Evolutionary conservation across 2,329 filamentous ascomycete genomes (phyloP).

Genomic region (Rhynchosporium graminicola): DNA sequence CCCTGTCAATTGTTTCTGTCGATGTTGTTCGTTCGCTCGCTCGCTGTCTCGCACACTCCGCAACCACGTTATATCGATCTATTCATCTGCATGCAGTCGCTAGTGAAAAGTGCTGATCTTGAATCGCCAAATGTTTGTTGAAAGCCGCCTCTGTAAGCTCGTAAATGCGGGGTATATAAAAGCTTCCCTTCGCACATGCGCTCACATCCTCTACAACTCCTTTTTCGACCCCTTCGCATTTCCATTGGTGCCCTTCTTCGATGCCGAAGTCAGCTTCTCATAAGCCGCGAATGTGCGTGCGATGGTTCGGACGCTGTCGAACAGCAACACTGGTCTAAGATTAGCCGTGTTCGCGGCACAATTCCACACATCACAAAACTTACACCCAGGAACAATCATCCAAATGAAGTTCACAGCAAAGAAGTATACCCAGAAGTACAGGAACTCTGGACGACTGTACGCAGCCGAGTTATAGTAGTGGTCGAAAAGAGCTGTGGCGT

Average conservation of each 20-base stretch:
- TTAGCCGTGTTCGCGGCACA: not conserved
- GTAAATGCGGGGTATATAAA: not conserved
- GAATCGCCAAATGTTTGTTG: conserved; percentile 1
- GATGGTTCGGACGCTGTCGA: conserved; percentile 42
- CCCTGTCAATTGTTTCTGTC: not conserved
- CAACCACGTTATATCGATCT: too few relatives aligned
- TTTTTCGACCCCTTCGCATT: conserved; percentile 13
- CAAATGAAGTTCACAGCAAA: conserved; percentile 63
- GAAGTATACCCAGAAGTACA: conserved; percentile 67
- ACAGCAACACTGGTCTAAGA: conserved; percentile 11
- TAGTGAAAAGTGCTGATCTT: not conserved
- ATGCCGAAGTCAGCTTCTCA: conserved; percentile 31
- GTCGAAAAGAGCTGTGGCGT: conserved; percentile 58
- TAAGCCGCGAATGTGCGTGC: conserved; percentile 43
- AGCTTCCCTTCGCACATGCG: too few relatives aligned
- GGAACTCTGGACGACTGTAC: conserved; percentile 58
- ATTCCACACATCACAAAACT: conserved; percentile 37
- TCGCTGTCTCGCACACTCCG: not conserved
- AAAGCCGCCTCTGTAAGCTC: conserved; percentile 8
- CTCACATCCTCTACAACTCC: conserved; percentile 3
- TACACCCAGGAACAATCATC: conserved; percentile 57
- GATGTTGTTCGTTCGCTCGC: not conserved
- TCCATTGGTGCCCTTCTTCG: conserved; percentile 10
- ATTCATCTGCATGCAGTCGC: too few relatives aligned
- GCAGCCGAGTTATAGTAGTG: conserved; percentile 48